phyloP scores from a whole-genome alignment of 805 yeast genomes.

The Teunomyces cretensis region DNA sequence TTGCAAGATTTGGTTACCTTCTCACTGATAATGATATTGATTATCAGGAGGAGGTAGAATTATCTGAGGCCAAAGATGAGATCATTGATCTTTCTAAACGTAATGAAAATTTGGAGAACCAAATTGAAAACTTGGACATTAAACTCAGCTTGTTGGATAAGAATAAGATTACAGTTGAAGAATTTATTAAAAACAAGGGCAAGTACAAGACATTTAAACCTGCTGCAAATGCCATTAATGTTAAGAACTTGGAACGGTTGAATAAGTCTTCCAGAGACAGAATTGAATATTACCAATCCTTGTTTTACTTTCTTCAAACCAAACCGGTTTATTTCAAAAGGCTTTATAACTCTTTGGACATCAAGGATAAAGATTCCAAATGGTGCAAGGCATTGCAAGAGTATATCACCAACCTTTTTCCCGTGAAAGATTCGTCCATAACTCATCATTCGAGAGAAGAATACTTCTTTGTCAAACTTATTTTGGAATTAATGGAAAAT shows the following conservation, averaged over 20 bases:
- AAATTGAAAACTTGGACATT: conserved; percentile 72
- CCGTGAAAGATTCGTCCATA: conserved; percentile 29
- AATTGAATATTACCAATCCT: conserved; percentile 68
- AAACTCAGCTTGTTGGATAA: conserved; percentile 76
- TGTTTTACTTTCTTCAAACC: conserved; percentile 82
- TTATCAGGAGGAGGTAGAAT: conserved; percentile 68
- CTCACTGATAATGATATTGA: conserved; percentile 73
- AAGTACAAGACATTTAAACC: conserved; percentile 28
- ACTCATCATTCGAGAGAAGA: conserved; percentile 64
- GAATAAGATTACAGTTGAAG: conserved; percentile 77
- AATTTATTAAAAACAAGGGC: conserved; percentile 49
- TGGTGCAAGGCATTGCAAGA: conserved; percentile 22
- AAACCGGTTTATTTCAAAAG: conserved; percentile 71
- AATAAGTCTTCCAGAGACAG: conserved; percentile 48
- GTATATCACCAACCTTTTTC: conserved; percentile 27
- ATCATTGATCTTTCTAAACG: conserved; percentile 68
- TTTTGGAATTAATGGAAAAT: conserved; percentile 46
- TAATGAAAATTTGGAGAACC: conserved; percentile 71
- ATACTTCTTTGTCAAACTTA: conserved; percentile 57
- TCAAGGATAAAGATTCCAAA: conserved; percentile 7
- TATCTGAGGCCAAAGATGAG: conserved; percentile 65
- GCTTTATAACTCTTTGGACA: conserved; percentile 39
- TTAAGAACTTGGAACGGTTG: conserved; percentile 28
- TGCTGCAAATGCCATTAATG: conserved; percentile 13
- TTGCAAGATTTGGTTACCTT: conserved; percentile 73